Conservation (phyloP, 2,329 filamentous ascomycete species). For the Oidium heveae region DNA sequence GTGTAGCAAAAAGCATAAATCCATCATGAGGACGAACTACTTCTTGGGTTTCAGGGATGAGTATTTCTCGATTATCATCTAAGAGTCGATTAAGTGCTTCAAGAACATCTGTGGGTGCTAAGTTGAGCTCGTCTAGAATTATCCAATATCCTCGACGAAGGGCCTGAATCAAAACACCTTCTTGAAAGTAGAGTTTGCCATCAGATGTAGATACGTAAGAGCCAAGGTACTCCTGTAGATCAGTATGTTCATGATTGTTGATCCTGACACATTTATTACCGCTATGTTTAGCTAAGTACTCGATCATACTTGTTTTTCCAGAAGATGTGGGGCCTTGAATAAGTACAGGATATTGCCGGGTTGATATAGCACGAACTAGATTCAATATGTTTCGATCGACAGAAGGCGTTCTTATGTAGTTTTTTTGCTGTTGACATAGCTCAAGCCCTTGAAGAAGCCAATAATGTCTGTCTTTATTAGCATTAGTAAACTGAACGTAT, state of each 20-base stretch:
- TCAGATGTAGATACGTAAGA: constrained; percentile 73
- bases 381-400: constrained; percentile 90
- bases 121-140: constrained; percentile 86
- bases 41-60: constrained; percentile 93
- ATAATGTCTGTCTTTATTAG: constrained; percentile 44
- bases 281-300: constrained; percentile 87
- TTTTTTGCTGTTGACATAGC: constrained; percentile 41
- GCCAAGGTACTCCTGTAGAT: constrained; percentile 90
- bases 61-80: constrained; percentile 84
- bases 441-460: constrained; percentile 63
- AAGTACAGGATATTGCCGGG: constrained; percentile 71
- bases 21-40: constrained; percentile 75
- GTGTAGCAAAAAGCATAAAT: constrained; percentile 95
- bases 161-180: constrained; percentile 79
- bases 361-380: constrained; percentile 78
- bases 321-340: constrained; percentile 93
- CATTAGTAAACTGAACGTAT: constrained; percentile 57
- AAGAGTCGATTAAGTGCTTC: constrained; percentile 87
- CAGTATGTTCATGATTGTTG: constrained; percentile 98
- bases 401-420: constrained; percentile 93
- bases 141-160: constrained; percentile 92
- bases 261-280: constrained; percentile 95
- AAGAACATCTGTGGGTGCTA: constrained; percentile 88
- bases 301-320: constrained; percentile 98
- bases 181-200: constrained; percentile 72